These are phyloP conservation scores for Plasmodium cynomolgi DNA, from an alignment of 169 alveolate species.

Conservation along the genomic window DNA sequence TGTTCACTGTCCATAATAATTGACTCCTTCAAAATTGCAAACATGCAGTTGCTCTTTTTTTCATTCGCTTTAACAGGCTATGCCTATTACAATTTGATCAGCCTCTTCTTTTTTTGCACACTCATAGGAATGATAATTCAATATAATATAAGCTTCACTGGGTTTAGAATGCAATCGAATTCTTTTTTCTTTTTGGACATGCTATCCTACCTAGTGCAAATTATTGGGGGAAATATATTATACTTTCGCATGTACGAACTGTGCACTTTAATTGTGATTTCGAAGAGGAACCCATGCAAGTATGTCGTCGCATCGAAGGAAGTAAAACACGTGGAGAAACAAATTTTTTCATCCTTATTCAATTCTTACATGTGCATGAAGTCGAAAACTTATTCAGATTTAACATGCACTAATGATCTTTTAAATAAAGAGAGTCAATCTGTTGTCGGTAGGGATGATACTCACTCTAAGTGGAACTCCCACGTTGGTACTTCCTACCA, in stretches of 20 bases:
- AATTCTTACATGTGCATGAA: conserved; percentile 59
- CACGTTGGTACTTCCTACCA: neutral
- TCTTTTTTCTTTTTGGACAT: conserved; percentile 74
- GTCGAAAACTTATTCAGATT: conserved; percentile 54
- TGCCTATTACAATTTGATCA: conserved; percentile 75
- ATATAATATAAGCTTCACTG: conserved; percentile 24
- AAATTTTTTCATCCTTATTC: conserved; percentile 67
- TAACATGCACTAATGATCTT: conserved; percentile 14
- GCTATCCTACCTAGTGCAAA: conserved; percentile 73
- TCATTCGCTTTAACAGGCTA: conserved; percentile 79
- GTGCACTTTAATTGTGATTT: conserved; percentile 74
- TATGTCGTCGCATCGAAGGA: conserved; percentile 77
- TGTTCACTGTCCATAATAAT: conserved; percentile 65
- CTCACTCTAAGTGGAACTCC: neutral
- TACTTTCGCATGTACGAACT: conserved; percentile 78
- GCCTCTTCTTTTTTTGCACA: conserved; percentile 66
- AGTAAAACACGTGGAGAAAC: conserved; percentile 74
- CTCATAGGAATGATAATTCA: conserved; percentile 66
- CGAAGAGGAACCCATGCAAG: conserved; percentile 76
- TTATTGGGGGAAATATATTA: conserved; percentile 70
- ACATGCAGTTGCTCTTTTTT: conserved; percentile 75
- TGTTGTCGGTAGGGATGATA: conserved; percentile 2
- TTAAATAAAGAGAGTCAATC: conserved; percentile 7
- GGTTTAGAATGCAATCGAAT: conserved; percentile 21
- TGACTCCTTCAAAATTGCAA: conserved; percentile 69